These are phyloP conservation scores for Saccharomyces cerevisiae DNA, from an alignment of 805 yeast genomes.

Conservation along the genomic window DNA sequence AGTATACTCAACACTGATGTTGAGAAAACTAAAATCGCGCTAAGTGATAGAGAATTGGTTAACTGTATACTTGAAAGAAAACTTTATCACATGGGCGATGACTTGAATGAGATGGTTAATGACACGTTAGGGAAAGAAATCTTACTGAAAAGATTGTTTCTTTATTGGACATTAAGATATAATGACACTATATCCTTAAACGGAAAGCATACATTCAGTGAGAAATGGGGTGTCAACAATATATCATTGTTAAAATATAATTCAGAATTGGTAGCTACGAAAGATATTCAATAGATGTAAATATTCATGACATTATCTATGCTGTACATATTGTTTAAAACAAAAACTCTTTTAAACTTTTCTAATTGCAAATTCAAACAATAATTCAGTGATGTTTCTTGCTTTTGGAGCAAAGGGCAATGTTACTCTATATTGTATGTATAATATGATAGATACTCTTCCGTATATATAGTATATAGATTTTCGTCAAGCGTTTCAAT, in stretches of 20 bases:
- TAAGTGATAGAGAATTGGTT: conserved; percentile 44
- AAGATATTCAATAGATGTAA: not conserved
- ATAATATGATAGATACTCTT: not conserved
- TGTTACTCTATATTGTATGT: not conserved
- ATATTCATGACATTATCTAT: not conserved
- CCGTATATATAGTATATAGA: not conserved
- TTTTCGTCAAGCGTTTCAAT: not conserved
- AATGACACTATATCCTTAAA: conserved; percentile 23
- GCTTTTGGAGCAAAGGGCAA: not conserved
- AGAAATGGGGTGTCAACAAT: conserved; percentile 29
- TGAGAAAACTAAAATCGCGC: conserved; percentile 11
- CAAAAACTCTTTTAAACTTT: not conserved
- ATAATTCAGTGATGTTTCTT: not conserved
- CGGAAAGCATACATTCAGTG: conserved; percentile 30
- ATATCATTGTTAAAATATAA: conserved; percentile 14
- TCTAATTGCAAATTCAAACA: not conserved
- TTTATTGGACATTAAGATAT: conserved; percentile 35
- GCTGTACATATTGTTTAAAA: not conserved
- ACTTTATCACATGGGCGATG: conserved; percentile 34
- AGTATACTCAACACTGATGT: conserved; percentile 6
- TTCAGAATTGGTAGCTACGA: not conserved
- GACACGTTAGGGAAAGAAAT: conserved; percentile 33
- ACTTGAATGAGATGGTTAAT: conserved; percentile 28
- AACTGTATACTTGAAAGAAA: conserved; percentile 51
- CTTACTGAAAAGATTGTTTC: conserved; percentile 33